A percentile compares a stretch with the other conserved stretches of the same genome.
These are phyloP conservation scores for Penstemon newberryi DNA, from an alignment of 257 asterid species.

Conservation along the genomic window DNA sequence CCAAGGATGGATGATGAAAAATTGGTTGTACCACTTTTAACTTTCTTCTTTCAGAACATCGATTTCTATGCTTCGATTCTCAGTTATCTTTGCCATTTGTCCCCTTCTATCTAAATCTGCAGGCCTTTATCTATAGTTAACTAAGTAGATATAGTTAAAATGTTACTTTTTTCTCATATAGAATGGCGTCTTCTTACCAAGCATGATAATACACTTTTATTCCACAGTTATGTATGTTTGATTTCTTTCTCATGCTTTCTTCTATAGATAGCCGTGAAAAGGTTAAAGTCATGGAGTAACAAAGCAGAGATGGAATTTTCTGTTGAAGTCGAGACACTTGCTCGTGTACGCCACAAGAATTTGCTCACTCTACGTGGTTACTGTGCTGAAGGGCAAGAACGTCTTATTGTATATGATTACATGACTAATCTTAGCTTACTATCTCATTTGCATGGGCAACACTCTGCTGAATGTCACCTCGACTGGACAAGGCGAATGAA, in stretches of 20 bases:
- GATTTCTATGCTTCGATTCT: background rate
- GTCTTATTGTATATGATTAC: slow-evolving; percentile 81
- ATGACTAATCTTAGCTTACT: slow-evolving; percentile 83
- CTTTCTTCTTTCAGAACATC: background rate
- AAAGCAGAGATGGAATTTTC: slow-evolving; percentile 90
- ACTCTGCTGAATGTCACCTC: slow-evolving; percentile 80
- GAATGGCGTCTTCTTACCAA: background rate
- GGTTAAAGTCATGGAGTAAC: slow-evolving; percentile 86
- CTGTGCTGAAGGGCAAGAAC: slow-evolving; percentile 94
- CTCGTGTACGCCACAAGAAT: slow-evolving; percentile 83
- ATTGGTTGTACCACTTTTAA: background rate
- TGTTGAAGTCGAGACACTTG: slow-evolving; percentile 85
- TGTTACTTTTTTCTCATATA: slow-evolving; percentile 9
- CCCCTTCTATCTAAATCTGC: slow-evolving; percentile 4
- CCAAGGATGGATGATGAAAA: background rate
- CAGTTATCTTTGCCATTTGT: background rate
- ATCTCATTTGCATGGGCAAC: slow-evolving; percentile 93
- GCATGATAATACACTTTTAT: slow-evolving; percentile 16
- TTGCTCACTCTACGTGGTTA: slow-evolving; percentile 81
- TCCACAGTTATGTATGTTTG: background rate
- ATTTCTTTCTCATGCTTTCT: slow-evolving; percentile 17
- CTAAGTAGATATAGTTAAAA: slow-evolving; percentile 4
- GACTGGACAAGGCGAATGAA: slow-evolving; percentile 83
- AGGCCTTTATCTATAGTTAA: background rate
- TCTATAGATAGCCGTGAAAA: slow-evolving; percentile 85